phyloP scores from a whole-genome alignment of 192 early-diverging fungal species.

The Cetraspora pellucida region DNA sequence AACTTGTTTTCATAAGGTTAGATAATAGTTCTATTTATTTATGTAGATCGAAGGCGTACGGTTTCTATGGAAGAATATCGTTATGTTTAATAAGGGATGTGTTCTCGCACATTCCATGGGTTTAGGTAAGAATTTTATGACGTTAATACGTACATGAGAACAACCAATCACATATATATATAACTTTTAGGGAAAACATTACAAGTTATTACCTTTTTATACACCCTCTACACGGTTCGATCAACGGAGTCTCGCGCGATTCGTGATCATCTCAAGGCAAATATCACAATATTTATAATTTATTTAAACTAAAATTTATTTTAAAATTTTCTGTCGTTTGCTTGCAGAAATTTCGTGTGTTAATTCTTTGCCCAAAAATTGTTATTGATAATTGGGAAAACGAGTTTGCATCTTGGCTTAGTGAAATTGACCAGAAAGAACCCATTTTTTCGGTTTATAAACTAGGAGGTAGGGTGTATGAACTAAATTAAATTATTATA shows the following conservation, averaged over 20 bases:
- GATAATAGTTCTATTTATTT: neutral
- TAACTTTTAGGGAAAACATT: conserved; percentile 66
- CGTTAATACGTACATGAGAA: neutral
- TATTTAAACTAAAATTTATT: conserved; percentile 34
- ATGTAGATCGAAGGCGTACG: conserved; percentile 69
- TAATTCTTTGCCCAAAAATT: conserved; percentile 75
- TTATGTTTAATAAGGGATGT: conserved; percentile 75
- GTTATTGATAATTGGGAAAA: conserved; percentile 73
- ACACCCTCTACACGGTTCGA: conserved; percentile 63
- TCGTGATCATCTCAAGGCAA: conserved; percentile 54
- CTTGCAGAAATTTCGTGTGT: conserved; percentile 47
- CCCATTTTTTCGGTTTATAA: conserved; percentile 53
- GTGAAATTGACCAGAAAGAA: conserved; percentile 27
- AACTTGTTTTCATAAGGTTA: neutral
- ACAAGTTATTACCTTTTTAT: conserved; percentile 73
- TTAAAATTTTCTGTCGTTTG: neutral
- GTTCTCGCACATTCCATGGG: conserved; percentile 88
- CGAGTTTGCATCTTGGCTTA: conserved; percentile 75
- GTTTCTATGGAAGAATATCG: conserved; percentile 81
- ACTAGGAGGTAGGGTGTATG: conserved; percentile 26
- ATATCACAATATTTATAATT: neutral
- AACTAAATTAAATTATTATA: no score
- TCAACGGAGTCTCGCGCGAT: conserved; percentile 50
- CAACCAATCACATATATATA: no score
- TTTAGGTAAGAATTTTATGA: conserved; percentile 51